Base-by-base conservation (phyloP, 352 stramenopile genomes). In the Paralagenidium karlingii region DNA sequence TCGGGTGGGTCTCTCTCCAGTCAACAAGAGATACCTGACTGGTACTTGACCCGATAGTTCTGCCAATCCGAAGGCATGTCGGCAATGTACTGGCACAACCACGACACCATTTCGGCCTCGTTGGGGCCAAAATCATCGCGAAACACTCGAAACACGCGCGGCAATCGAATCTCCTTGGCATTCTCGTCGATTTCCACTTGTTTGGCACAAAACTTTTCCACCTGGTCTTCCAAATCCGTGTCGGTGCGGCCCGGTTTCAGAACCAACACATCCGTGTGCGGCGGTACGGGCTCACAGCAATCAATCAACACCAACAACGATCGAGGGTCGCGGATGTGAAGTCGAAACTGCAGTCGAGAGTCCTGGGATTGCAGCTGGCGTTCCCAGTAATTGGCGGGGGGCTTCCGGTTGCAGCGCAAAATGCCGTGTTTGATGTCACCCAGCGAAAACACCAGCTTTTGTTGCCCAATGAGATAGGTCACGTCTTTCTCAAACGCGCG, bases 381-480 rank as follows among this genome's bases (percentile, higher is more conserved):
- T 40, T 88, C 76, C 75, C 75, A 92, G 43, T 88, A 92, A 53
- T 87, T 88, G 5, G 70, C 77, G 26, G 78, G 78, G 1, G 78
- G 78, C 45, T 92, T 92, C 15, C 78, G 75, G 53, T 92, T 92
- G 69, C 75, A 87, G 3, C 78, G 71, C 38, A 92, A 55, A 34
- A 92, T 88, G 20, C 78, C 78, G 48, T 92, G 78, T 48, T 87
- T 87, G 41, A 89, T 87, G 38, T 92, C 78, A 15, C 74, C 74
- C 13, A 92, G 49, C 12, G 76, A 82, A 47, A 92, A 89, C 8
- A 82, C 62, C 11, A 84, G 40, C 10, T 74, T 1, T 15, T 2
- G 58, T 57, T 33, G 44, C 71, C 67, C 67, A 40, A 92, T 76
- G 37, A 65, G 65, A 44, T 92, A 92, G 7, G 59, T 55, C 9